phyloP scores from a whole-genome alignment of 164 flowering plant genomes.

The Magnolia changhungtana region DNA sequence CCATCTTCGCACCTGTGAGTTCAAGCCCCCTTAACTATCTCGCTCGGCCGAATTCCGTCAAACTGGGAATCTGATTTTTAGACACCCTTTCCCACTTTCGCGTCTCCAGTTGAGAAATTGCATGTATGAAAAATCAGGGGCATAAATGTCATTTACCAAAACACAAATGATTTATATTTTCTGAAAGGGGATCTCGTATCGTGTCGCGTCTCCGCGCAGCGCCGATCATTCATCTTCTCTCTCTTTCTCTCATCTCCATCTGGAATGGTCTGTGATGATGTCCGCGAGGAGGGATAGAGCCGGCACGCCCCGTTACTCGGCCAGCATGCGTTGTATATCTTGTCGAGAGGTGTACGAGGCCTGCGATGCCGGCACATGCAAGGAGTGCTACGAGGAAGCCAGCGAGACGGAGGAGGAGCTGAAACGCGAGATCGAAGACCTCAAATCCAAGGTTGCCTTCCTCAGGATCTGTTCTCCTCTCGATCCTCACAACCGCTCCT shows the following conservation, averaged over 20 bases:
- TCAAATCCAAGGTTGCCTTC: conserved; percentile 71
- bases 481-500: conserved; percentile 15
- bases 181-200: background rate
- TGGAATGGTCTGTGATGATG: background rate
- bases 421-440: conserved; percentile 86
- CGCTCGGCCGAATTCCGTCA: too few species aligned
- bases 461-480: conserved; percentile 42
- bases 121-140: background rate
- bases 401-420: conserved; percentile 88
- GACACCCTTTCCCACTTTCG: background rate
- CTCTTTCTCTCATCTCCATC: background rate
- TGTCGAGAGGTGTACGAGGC: conserved; percentile 60
- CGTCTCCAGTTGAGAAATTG: background rate
- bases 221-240: background rate
- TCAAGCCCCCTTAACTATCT: too few species aligned
- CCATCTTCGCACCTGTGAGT: too few species aligned
- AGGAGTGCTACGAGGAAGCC: conserved; percentile 94
- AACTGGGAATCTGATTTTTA: too few species aligned
- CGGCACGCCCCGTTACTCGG: background rate
- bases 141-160: background rate
- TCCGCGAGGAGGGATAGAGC: background rate
- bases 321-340: conserved; percentile 61
- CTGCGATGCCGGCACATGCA: conserved; percentile 78
- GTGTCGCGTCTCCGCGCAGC: background rate
- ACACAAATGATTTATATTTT: too few species aligned